Conservation (phyloP, 768 basidiomycete species). For the Podaxis rugospora region DNA sequence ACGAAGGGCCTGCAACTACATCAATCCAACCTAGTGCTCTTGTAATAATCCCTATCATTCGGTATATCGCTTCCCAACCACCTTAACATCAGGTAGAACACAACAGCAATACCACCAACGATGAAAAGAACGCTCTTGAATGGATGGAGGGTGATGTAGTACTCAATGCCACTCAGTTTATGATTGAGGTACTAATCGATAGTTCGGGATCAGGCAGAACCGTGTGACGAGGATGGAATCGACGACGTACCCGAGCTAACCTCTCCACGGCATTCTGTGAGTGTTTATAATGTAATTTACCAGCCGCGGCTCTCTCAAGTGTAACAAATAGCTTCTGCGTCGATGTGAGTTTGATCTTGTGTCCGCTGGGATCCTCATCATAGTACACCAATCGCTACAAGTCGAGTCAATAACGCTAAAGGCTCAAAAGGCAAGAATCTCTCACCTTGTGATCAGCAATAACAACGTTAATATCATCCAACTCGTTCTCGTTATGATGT, state of each 20-base stretch:
- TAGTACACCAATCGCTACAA: conserved; percentile 71
- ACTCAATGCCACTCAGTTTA: conserved; percentile 32
- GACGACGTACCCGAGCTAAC: conserved; percentile 47
- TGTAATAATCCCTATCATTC: conserved; percentile 7
- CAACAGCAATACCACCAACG: conserved; percentile 20
- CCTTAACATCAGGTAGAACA: conserved; percentile 24
- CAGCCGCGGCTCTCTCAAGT: conserved; percentile 59
- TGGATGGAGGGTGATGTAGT: conserved; percentile 31
- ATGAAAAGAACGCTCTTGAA: conserved; percentile 28
- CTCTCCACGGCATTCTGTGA: conserved; percentile 74
- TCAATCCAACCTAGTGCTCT: conserved; percentile 6
- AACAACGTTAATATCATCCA: conserved; percentile 50
- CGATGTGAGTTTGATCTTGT: conserved; percentile 50
- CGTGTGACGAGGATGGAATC: background rate
- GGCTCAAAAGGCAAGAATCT: conserved; percentile 4
- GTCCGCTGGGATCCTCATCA: conserved; percentile 55
- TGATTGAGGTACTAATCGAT: conserved; percentile 34
- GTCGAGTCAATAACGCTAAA: background rate
- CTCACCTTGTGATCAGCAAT: conserved; percentile 78
- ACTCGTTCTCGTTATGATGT: conserved; percentile 17
- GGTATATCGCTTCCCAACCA: conserved; percentile 21
- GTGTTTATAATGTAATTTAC: conserved; percentile 46
- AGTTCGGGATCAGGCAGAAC: background rate
- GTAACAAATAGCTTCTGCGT: conserved; percentile 56
- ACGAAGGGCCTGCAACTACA: background rate